A percentile compares a stretch with the other conserved stretches of the same genome.
phyloP scores from a whole-genome alignment of 179 eudicot genomes.

The Actinidia chinensis region DNA sequence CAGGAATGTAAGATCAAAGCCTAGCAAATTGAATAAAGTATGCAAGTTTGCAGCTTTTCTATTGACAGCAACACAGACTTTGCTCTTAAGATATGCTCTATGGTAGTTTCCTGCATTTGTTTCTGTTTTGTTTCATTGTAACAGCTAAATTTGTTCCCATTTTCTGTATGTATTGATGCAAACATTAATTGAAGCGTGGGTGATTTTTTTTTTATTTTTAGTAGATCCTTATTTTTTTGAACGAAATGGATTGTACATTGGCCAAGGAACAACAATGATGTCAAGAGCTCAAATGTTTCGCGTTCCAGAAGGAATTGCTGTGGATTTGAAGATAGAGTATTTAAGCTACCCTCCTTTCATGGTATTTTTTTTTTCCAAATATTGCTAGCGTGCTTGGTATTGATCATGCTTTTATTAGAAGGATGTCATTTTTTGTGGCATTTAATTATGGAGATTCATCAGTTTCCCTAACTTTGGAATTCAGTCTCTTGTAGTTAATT shows the following conservation, averaged over 20 bases:
- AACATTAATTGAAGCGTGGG: background rate
- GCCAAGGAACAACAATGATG: conserved; percentile 75
- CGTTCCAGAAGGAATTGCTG: conserved; percentile 65
- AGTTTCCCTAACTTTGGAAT: too few relatives aligned
- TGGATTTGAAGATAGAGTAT: conserved; percentile 73
- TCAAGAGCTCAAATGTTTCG: conserved; percentile 91
- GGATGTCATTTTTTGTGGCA: background rate
- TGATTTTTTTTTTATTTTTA: conserved; percentile 1
- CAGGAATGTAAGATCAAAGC: background rate
- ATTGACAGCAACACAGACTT: background rate
- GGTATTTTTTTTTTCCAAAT: conserved; percentile 29
- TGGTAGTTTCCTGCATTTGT: background rate
- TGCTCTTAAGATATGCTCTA: background rate
- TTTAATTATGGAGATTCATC: background rate
- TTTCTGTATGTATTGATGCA: background rate
- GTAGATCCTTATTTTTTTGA: conserved; percentile 70
- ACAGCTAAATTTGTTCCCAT: background rate
- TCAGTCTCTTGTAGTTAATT: too few relatives aligned
- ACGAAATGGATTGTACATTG: conserved; percentile 82
- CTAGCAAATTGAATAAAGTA: background rate
- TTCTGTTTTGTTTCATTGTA: background rate
- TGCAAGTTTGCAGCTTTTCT: background rate
- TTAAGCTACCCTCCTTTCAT: conserved; percentile 77
- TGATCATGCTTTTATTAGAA: conserved; percentile 6
- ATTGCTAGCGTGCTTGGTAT: conserved; percentile 1